These are phyloP conservation scores for Flaveria bidentis DNA, from an alignment of 129 eudicot species.

Conservation along the genomic window DNA sequence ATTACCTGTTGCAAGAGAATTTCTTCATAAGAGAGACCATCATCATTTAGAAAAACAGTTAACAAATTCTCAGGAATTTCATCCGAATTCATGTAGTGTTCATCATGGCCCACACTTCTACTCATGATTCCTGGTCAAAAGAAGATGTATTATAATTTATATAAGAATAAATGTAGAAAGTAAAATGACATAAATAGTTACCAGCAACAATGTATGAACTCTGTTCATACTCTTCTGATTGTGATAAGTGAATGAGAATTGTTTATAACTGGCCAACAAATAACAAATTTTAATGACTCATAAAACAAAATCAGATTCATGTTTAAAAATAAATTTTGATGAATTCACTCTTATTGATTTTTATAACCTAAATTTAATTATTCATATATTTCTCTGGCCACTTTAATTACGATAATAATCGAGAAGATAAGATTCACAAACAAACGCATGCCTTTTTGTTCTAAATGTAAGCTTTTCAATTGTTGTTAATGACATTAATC, in stretches of 20 bases:
- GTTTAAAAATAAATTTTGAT: neutral
- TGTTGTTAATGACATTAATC: too few species aligned
- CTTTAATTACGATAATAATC: neutral
- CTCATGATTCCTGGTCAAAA: conserved; percentile 34
- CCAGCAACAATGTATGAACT: neutral
- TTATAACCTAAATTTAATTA: neutral
- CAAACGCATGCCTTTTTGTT: neutral
- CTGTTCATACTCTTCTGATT: too few species aligned
- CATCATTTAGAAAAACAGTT: conserved; percentile 47
- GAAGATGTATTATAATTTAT: neutral
- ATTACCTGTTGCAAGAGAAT: conserved; percentile 65
- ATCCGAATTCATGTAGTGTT: conserved; percentile 37
- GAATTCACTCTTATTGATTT: too few species aligned
- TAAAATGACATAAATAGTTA: neutral
- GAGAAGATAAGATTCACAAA: conserved; percentile 3
- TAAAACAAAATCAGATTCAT: conserved; percentile 9
- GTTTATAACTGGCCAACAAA: neutral
- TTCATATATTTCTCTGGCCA: neutral
- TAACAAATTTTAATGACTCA: conserved; percentile 12
- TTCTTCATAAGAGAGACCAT: conserved; percentile 65
- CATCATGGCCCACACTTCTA: conserved; percentile 39
- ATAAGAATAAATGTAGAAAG: conserved; percentile 6
- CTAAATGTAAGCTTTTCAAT: too few species aligned
- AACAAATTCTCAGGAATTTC: conserved; percentile 56
- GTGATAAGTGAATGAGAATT: neutral